Percentiles rank a stretch among this genome's conserved stretches.
These are phyloP conservation scores for Barnettozyma hawaiiensis DNA, from an alignment of 1,139 yeast genomes.

Conservation along the genomic window DNA sequence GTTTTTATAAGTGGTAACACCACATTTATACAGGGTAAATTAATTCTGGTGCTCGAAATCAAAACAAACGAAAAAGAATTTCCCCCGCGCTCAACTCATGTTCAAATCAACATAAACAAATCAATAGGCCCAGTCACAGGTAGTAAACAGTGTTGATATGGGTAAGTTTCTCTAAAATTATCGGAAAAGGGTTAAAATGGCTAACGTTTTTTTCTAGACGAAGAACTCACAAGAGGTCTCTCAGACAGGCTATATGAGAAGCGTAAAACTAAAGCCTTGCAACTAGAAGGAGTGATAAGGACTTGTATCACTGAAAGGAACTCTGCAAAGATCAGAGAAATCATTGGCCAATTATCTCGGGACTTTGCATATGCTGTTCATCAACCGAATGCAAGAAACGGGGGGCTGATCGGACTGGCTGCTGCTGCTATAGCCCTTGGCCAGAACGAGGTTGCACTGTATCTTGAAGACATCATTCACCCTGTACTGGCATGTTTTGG, in stretches of 20 bases:
- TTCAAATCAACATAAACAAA: not conserved
- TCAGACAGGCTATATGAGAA: constrained; percentile 90
- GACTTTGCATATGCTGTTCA: constrained; percentile 75
- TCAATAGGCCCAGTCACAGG: too few relatives aligned
- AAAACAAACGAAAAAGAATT: too few relatives aligned
- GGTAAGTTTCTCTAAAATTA: not conserved
- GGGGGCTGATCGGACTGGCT: constrained; percentile 72
- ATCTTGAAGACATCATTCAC: constrained; percentile 79
- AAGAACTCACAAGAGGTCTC: constrained; percentile 73
- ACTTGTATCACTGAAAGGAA: constrained; percentile 66
- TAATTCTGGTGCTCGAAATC: too few relatives aligned
- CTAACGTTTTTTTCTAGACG: constrained; percentile 39
- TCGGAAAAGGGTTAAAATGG: not conserved
- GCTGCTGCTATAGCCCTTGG: constrained; percentile 79
- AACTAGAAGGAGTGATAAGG: constrained; percentile 75
- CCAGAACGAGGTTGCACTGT: constrained; percentile 59
- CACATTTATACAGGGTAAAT: too few relatives aligned
- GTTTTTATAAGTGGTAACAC: too few relatives aligned
- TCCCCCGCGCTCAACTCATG: too few relatives aligned
- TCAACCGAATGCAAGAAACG: constrained; percentile 70
- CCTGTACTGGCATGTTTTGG: constrained; percentile 96
- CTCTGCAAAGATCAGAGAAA: constrained; percentile 57
- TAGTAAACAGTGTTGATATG: too few relatives aligned
- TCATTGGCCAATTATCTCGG: constrained; percentile 61
- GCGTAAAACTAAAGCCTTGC: constrained; percentile 90